Evolutionary conservation across 2,329 filamentous ascomycete species (phyloP), one percentile per base, ranked within the genome.

Genomic region (Penicillium sclerotiorum): DNA sequence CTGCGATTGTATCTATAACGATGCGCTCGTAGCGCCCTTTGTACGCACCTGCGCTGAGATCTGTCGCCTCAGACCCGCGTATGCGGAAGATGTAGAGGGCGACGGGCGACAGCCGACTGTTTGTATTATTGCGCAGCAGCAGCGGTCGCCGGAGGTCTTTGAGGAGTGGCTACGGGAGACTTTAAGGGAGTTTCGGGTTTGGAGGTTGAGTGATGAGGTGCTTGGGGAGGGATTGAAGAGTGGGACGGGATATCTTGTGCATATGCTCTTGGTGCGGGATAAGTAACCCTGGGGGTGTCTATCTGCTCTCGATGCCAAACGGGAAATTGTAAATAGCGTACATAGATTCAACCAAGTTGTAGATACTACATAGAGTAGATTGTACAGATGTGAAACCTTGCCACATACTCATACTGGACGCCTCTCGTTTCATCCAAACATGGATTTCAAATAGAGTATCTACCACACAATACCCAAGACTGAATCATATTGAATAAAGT

Each of bases 1-100:
- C 4, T 95, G 90, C 65, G 94, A 99, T 70, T 96, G 92, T 70
- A 87, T 99, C 59, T 99, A 95, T 77, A 99, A 97, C 71, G 89
- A 96, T 58, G 83, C 88, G 2, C 80, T 97, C 3, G 83, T 97
- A 20, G 76, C 82, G 36, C 90, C 92, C 0, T 82, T 97, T 41
- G 88, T 94, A n/a, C 82, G 86, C 61, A 88, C 90, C 0, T 95
- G 89, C 67, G 83, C 78, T 5, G 88, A 95, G 55, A 79, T 85
- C 20, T 95, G 90, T 69, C 74, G 74, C 8, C 70, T 93, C 13
- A 77, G 85, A 27, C 65, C 67, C 12, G 48, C 51, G 0, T 66
- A 62, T 28, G 30, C 53, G 0, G 17, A 49, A 25, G 35, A 30
- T 30, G 17, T 23, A 9, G 36, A 33, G 13, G 7, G 20, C 5